phyloP scores from a whole-genome alignment of 2,329 filamentous ascomycete genomes.

The Calcarisporium arbuscula region DNA sequence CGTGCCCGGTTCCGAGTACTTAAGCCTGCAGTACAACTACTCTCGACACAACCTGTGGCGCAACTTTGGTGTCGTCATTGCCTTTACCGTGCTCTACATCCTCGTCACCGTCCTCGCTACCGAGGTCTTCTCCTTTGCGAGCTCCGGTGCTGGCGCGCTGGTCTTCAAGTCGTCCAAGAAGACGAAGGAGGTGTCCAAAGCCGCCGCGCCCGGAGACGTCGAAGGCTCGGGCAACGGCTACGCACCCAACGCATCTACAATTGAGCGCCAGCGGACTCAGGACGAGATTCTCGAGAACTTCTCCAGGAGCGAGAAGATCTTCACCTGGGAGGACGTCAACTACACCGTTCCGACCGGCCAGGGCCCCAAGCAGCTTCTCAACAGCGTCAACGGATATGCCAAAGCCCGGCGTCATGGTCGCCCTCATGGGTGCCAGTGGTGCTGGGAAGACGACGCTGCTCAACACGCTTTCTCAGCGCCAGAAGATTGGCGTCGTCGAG shows the following conservation, averaged over 20 bases:
- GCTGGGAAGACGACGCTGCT: conserved; percentile 9
- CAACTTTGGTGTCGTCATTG: conserved; percentile 69
- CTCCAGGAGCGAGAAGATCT: conserved; percentile 54
- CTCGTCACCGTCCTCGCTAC: conserved; percentile 60
- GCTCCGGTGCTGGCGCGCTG: conserved; percentile 59
- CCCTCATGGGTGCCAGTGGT: conserved; percentile 9
- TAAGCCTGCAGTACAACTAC: conserved; percentile 54
- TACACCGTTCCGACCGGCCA: conserved; percentile 55
- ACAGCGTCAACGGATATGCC: conserved; percentile 9
- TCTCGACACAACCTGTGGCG: conserved; percentile 54
- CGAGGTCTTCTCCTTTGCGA: conserved; percentile 60
- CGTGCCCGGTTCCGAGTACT: conserved; percentile 43
- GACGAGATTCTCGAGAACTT: conserved; percentile 38
- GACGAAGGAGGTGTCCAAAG: no score
- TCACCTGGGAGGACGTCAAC: conserved; percentile 63
- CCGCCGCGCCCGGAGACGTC: no score
- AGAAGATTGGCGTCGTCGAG: conserved; percentile 35
- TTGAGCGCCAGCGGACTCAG: conserved; percentile 7
- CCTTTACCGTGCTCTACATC: conserved; percentile 68
- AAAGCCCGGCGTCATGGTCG: conserved; percentile 8
- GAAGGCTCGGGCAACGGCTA: no score
- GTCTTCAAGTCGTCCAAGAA: conserved; percentile 52
- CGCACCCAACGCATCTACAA: conserved; percentile 8
- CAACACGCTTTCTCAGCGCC: conserved; percentile 8
- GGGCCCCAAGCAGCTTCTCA: conserved; percentile 20